Evolutionary conservation across 352 stramenopile genomes (phyloP), one percentile per base, ranked within the genome.

Genomic region (Globisporangium sylvaticum): DNA sequence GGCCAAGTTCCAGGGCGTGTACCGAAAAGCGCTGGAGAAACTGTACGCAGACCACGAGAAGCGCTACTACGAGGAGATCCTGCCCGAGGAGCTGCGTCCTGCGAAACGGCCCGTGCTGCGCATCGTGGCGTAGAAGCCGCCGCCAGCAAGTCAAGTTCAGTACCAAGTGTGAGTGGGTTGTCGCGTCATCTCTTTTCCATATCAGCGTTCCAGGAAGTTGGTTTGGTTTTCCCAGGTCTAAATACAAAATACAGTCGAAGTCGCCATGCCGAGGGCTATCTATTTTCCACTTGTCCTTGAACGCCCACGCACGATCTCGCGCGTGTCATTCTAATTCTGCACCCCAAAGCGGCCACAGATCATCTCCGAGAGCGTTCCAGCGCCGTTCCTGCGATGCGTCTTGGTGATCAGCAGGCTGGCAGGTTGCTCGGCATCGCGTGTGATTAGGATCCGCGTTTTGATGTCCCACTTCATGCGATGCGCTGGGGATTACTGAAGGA

Each of bases 1-100:
- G 32, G 62, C 72, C 14, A 68, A 83, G 64, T 80, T 82, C 60
- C 81, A 89, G 58, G 60, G 56, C 22, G 61, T 74, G 29, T 90
- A 90, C 56, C 75, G 74, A 18, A 58, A 58, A 1, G 78, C 70
- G 52, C 68, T 90, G 18, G 62, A 79, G 54, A 69, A 75, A 44
- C 73, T 90, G n/a, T 89, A 82, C 62, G 64, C 78, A 37, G 73
- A 80, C 14, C 80, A 91, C 62, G 71, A 75, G 44, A 48, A 68
- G 50, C 57, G 67, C 18, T 89, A 83, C 46, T 80, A 81, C 60
- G 67, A 80, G 50, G 65, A 74, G 14, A 68, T 83, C 34, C 54
- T 83, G 10, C 73, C 69, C 5, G 20, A 64, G n/a, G 55, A 72
- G 25, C 59, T 83, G 37, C 76, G 72, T 14, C 65, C 67, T 44